These are phyloP conservation scores for Irpex rosettiformis DNA, from an alignment of 1,284 basidiomycete genomes.

Conservation along the genomic window DNA sequence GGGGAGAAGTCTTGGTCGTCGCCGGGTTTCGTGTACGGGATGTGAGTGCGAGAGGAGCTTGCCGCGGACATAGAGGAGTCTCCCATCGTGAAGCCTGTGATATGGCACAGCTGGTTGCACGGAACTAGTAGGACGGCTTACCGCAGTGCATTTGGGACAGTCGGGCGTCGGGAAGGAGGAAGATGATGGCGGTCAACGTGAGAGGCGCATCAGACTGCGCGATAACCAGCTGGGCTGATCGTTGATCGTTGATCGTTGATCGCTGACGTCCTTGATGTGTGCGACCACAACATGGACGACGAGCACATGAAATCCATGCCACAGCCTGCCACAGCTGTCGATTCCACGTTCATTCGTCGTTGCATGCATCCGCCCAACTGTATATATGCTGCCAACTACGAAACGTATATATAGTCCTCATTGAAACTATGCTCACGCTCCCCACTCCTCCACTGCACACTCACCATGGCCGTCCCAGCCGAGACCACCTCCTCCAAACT, in stretches of 20 bases:
- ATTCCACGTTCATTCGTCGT: background rate
- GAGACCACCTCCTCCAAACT: constrained; percentile 47
- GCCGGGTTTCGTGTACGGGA: background rate
- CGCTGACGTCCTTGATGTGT: too few species aligned
- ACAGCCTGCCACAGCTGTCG: too few species aligned
- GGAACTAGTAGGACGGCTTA: too few species aligned
- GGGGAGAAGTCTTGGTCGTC: background rate
- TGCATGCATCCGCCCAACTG: background rate
- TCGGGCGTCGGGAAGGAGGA: background rate
- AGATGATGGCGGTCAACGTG: background rate
- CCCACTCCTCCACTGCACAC: background rate
- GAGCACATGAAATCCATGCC: background rate
- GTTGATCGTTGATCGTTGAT: too few species aligned
- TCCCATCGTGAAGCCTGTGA: too few species aligned
- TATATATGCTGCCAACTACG: background rate
- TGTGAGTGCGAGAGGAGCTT: background rate
- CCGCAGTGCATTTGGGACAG: too few species aligned
- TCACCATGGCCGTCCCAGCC: constrained; percentile 47
- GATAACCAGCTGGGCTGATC: too few species aligned
- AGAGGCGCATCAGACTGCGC: background rate
- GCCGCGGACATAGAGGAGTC: background rate
- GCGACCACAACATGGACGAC: too few species aligned
- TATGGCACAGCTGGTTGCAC: too few species aligned
- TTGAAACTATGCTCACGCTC: background rate
- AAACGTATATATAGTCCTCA: background rate